phyloP scores from a whole-genome alignment of 208 protist species.

The Herpetomonas tarakana region DNA sequence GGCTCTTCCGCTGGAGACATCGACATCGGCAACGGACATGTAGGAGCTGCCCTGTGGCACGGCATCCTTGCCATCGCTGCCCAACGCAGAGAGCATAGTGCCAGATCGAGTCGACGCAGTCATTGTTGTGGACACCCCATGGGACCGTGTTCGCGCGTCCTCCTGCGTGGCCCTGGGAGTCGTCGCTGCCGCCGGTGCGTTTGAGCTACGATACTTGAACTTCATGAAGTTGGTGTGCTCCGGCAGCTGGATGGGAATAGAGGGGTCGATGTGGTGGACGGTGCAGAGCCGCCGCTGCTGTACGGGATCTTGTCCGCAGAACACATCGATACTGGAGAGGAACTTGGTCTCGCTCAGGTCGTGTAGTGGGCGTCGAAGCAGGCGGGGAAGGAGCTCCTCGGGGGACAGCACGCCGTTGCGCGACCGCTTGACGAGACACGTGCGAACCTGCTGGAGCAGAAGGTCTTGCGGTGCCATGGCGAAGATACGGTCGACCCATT shows the following conservation, averaged over 20 bases:
- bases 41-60: neutral
- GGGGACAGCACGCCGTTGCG: slow-evolving; percentile 9
- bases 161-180: too few species aligned
- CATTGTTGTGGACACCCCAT: slow-evolving; percentile 12
- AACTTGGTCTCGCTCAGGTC: slow-evolving; percentile 79
- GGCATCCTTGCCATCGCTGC: neutral
- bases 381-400: slow-evolving; percentile 48
- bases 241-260: slow-evolving; percentile 61
- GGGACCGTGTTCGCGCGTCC: neutral
- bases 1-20: too few species aligned
- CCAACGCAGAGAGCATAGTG: neutral
- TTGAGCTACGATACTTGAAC: slow-evolving; percentile 66
- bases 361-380: slow-evolving; percentile 66
- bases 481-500: slow-evolving; percentile 26
- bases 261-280: slow-evolving; percentile 74
- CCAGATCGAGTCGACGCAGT: too few species aligned
- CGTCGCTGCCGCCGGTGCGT: neutral
- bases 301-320: slow-evolving; percentile 49
- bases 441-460: slow-evolving; percentile 1
- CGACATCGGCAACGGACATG: too few species aligned
- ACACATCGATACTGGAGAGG: slow-evolving; percentile 68
- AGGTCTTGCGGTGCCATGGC: slow-evolving; percentile 14
- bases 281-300: slow-evolving; percentile 77
- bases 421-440: neutral
- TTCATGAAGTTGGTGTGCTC: slow-evolving; percentile 71